Evolutionary conservation across 805 yeast genomes (phyloP), one percentile per base, ranked within the genome.

Genomic region (Groenewaldozyma salmanticensis): DNA sequence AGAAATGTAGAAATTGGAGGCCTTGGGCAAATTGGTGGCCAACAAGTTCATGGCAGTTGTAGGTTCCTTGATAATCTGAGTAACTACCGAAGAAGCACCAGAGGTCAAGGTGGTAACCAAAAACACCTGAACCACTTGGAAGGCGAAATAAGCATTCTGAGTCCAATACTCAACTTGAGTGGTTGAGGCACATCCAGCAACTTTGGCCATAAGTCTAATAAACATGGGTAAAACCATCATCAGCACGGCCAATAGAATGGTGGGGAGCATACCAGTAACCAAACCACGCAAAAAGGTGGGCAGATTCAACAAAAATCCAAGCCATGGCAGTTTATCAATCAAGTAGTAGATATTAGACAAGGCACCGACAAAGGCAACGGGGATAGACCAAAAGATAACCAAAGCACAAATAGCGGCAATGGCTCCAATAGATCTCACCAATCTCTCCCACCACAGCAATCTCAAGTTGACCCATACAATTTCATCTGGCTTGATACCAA

Each of bases 351-450:
- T 74, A 62, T 90, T 92, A 19, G 97, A 90, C 49, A 92, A 80
- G 52, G 77, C 73, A 74, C 97, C 97, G 39, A 90, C 95, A 54
- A 86, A 87, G n/a, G 96, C 95, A 31, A 90, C 96, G 6, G 98
- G 98, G 52, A 90, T 78, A 33, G 95, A 79, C 97, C 97, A 90
- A 64, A 87, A 86, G 37, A 90, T 74, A 46, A 90, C 77, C 61
- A 80, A 66, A 20, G 82, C 75, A 54, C 82, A 68, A 38, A 86
- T 65, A 42, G 61, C 52, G 3, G 63, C 53, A 13, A 83, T 67
- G 1, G 94, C 90, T 40, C 72, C 64, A 19, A 72, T 42, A 43
- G 68, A 70, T 65, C 77, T 80, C 18, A 72, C 47, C 34, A 70
- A 58, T 60, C 95, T 76, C 54, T 70, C 71, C 46, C 64, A 63